Base-by-base conservation (phyloP, 305 asterid genomes). In the Fraxinus greggii region DNA sequence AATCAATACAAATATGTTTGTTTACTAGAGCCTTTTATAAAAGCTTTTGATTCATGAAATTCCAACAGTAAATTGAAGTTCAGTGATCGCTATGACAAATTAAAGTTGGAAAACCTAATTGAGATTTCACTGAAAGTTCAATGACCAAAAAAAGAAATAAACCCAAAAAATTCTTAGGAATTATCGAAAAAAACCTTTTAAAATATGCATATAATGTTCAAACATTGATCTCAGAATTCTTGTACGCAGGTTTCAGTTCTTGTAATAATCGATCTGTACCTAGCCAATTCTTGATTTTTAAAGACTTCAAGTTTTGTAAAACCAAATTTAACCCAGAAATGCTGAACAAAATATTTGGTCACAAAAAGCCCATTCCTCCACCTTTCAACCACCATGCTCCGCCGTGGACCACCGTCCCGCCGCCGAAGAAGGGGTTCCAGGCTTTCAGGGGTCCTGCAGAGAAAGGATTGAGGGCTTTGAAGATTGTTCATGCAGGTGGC, bases 401-500 rank as follows among this genome's bases (percentile, higher is more conserved):
- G 67, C 12, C 3, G 26, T 56, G 79, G 74, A 83, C 70, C 17
- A n/a, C 17, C 15, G n/a, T n/a, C 0, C 45, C 35, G 15, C 75
- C 75, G 1, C 19, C 79, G 0, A 45, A 15, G 75, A 83, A 35
- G 59, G 45, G 48, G 32, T 81, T 84, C 4, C 85, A 81, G 48
- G 91, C 89, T 72, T 65, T 93, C 19, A 48, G 6, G 2, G 77
- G 86, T 78, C 83, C 79, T 82, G 61, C 5, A 0, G 56, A 15
- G 75, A 83, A 42, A 45, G 56, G 74, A 40, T 83, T 84, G 10
- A 85, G 81, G 40, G 92, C 89, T 75, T 65, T 93, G 82, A 91
- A 87, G 87, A 92, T 93, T 86, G 81, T 91, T 88, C 93, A 91
- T 75, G 88, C 89, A 1, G 94, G 97, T 35, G 98, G 98, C 0